Evolutionary conservation across 768 basidiomycete species (phyloP), one percentile per base, ranked within the genome.

Genomic region (Lenzites betulinus): DNA sequence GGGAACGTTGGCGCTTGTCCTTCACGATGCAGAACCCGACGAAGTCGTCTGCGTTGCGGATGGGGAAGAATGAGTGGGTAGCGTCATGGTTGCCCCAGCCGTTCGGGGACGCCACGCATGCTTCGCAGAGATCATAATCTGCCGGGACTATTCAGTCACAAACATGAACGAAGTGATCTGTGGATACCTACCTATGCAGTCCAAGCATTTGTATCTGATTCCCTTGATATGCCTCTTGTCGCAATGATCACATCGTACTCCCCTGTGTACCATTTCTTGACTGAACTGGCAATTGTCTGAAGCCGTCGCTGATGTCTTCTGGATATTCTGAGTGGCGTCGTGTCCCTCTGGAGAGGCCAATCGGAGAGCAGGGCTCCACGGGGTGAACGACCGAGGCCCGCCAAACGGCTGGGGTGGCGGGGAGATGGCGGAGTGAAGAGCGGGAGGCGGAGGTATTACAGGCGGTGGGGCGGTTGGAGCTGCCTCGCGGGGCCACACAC

Each of bases 81-180:
- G 30, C n/a, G 13, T 55, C 23, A 47, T 68, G 67, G 1, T 26
- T 33, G n/a, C 54, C 56, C 47, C 63, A 49, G 3, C 51, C 60
- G 1, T 16, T 54, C 1, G 63, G 58, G 4, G 63, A 63, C 15
- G 60, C 49, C 36, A 64, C 57, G 61, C 67, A 68, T 2, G 33
- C 50, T 22, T 58, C 54, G 41, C 67, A 68, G n/a, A 66, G 51
- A 30, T 68, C 67, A 39, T 58, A 64, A 46, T 66, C 67, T 68
- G 41, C 15, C 22, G 11, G 26, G 7, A 7, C 15, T 5, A 48
- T 9, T 39, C 15, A 38, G 22, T 43, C 7, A 41, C 3, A 13
- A 41, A 25, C 20, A 13, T 13, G 35, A 16, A 22, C 1, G 5
- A 53, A 8, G 7, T 33, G 7, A 25, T 15, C 2, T 6, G 1